A percentile compares a stretch with the other conserved stretches of the same genome.
These are phyloP conservation scores for Daldinia eschscholtzii DNA, from an alignment of 2,329 filamentous ascomycete species.

Conservation along the genomic window DNA sequence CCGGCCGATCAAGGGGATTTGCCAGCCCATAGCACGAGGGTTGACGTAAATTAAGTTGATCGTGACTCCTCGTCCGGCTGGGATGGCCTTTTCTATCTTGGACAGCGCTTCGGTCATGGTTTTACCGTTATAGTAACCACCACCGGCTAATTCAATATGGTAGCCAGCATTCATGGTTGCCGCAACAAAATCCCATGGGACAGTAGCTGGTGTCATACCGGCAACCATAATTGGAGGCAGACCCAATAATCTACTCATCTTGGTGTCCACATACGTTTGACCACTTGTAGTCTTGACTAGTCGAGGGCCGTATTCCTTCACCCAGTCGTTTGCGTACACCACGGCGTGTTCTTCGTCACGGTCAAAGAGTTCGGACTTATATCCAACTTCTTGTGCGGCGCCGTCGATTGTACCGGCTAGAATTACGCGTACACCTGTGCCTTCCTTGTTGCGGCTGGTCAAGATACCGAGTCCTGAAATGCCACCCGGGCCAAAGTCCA, in stretches of 20 bases:
- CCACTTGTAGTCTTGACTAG: slow-evolving; percentile 90
- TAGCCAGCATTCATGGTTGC: slow-evolving; percentile 97
- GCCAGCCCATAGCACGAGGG: slow-evolving; percentile 90
- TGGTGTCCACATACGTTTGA: slow-evolving; percentile 93
- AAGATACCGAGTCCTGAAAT: slow-evolving; percentile 96
- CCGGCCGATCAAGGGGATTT: slow-evolving; percentile 85
- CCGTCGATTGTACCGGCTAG: slow-evolving; percentile 94
- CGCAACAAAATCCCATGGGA: slow-evolving; percentile 91
- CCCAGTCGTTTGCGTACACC: slow-evolving; percentile 96
- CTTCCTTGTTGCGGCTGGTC: slow-evolving; percentile 99
- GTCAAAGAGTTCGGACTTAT: slow-evolving; percentile 98
- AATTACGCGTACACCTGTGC: slow-evolving; percentile 95
- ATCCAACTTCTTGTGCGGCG: slow-evolving; percentile 90
- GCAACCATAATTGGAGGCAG: slow-evolving; percentile 90
- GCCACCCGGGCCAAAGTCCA: slow-evolving; percentile 97
- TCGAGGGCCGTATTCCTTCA: slow-evolving; percentile 95
- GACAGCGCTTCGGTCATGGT: slow-evolving; percentile 84
- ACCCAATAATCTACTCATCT: slow-evolving; percentile 90
- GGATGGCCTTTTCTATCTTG: slow-evolving; percentile 87
- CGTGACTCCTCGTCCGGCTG: slow-evolving; percentile 86
- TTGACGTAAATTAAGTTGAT: slow-evolving; percentile 94
- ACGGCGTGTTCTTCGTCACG: slow-evolving; percentile 95
- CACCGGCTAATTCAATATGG: slow-evolving; percentile 89
- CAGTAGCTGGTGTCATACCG: slow-evolving; percentile 92
- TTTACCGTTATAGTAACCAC: slow-evolving; percentile 87